phyloP scores from a whole-genome alignment of 2,329 filamentous ascomycete genomes.

The Aspergillus ustus region DNA sequence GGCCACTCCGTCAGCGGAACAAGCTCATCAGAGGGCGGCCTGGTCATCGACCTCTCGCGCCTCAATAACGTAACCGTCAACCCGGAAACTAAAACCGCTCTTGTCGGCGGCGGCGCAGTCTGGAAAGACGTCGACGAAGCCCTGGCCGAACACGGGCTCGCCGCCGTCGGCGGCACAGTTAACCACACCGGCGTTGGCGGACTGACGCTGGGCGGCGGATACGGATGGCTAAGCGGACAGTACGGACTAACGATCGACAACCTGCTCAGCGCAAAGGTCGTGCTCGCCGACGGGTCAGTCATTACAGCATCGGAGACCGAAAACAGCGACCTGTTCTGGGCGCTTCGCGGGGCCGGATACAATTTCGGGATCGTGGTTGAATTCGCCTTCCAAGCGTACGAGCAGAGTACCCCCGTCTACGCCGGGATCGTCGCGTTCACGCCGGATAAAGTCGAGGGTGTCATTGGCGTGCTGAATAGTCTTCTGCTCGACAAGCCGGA shows the following conservation, averaged over 20 bases:
- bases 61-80: slow-evolving; percentile 59
- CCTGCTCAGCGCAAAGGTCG: slow-evolving; percentile 43
- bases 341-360: slow-evolving; percentile 47
- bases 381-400: slow-evolving; percentile 44
- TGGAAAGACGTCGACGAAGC: slow-evolving; percentile 57
- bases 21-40: slow-evolving; percentile 55
- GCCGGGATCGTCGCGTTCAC: slow-evolving; percentile 37
- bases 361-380: slow-evolving; percentile 51
- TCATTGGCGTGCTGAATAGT: slow-evolving; percentile 4
- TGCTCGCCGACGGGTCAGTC: slow-evolving; percentile 44
- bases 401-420: slow-evolving; percentile 39
- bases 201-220: slow-evolving; percentile 62
- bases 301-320: slow-evolving; percentile 43
- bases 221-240: slow-evolving; percentile 58
- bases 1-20: slow-evolving; percentile 61
- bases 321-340: slow-evolving; percentile 56
- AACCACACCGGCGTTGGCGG: slow-evolving; percentile 65
- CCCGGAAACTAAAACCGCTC: slow-evolving; percentile 49
- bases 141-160: slow-evolving; percentile 56
- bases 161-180: slow-evolving; percentile 64
- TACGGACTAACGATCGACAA: slow-evolving; percentile 60
- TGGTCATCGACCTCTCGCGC: slow-evolving; percentile 60
- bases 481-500: slow-evolving; percentile 13
- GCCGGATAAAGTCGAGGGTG: slow-evolving; percentile 26
- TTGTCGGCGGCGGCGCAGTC: slow-evolving; percentile 56